Base-by-base conservation (phyloP, 2,329 filamentous ascomycete genomes). In the Colletotrichum orbiculare region DNA sequence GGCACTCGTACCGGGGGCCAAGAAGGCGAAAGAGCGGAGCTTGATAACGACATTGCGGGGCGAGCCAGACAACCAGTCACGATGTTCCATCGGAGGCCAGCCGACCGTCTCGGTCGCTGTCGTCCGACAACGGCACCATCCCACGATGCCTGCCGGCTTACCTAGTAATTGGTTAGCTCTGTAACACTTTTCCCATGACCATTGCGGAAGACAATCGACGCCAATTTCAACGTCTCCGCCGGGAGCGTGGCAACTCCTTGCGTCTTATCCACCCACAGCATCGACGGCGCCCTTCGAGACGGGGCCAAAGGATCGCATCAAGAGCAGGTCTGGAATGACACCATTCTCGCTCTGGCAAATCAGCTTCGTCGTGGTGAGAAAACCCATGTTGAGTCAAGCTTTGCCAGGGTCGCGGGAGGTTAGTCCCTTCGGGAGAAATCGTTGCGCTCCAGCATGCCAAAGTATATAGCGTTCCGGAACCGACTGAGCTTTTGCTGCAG, bases 21-120 rank as follows among this genome's bases (percentile, higher is more conserved):
- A 13, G 11, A 62, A 62, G 53, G 17, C 59, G 59, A 62, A 37
- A 62, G 59, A 57, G 59, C 53, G 59, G 59, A 52, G 59, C 34
- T 45, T 38, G 53, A 62, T 62, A 62, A 62, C 59, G 59, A 62
- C 59, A 62, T 57, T 50, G 59, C 39, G 59, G 59, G 59, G 45
- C 59, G 7, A 25, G 25, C 4, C 25, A 25, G 25, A 5, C 25
- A 25, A 15, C 46, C 53, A 38, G 46, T 56, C 59, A 62, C 53
- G 46, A 62, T 56, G 8, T 49, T 62, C 6, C 35, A 13, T 47
- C 38, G 34, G 34, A 25, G 38, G 49, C 59, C 8, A 39, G 46
- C 38, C 45, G 43, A 53, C 17, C 43, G 25, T 15, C 12, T 25
- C 25, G 25, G 53, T 46, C 53, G 50, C 42, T 55, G 33, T 37